phyloP scores from a whole-genome alignment of 1,284 basidiomycete species.

The Baeospora myosura region DNA sequence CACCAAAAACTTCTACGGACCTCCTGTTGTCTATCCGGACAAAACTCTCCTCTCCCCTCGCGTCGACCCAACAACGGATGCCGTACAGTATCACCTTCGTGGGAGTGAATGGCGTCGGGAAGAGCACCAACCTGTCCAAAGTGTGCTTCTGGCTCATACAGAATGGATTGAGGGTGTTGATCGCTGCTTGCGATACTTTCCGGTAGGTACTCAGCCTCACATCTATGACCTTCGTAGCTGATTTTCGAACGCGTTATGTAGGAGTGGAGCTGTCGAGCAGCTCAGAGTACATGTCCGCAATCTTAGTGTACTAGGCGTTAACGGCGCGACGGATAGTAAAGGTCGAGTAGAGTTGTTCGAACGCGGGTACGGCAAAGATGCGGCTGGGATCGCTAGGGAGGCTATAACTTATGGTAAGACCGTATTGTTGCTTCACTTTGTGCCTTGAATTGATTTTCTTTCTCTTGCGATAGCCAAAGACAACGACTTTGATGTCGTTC shows the following conservation, averaged over 20 bases:
- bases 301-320: constrained; percentile 78
- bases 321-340: constrained; percentile 61
- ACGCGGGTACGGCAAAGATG: constrained; percentile 96
- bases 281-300: constrained; percentile 95
- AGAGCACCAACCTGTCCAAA: constrained; percentile 96
- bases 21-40: constrained; percentile 76
- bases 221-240: constrained; percentile 1
- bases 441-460: background rate
- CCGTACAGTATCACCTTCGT: constrained; percentile 96
- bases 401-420: constrained; percentile 80
- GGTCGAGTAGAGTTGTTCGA: constrained; percentile 89
- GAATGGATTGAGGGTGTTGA: constrained; percentile 87
- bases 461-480: constrained; percentile 55
- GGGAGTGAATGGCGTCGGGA: constrained; percentile 99
- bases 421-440: constrained; percentile 6
- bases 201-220: constrained; percentile 37
- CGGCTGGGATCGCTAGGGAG: constrained; percentile 94
- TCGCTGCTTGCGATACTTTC: constrained; percentile 99
- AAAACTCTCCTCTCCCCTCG: constrained; percentile 62
- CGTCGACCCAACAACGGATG: constrained; percentile 66
- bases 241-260: constrained; percentile 19
- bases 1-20: constrained; percentile 95
- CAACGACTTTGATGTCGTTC: constrained; percentile 86
- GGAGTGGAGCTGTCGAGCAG: constrained; percentile 96
- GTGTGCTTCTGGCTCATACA: constrained; percentile 99